phyloP scores from a whole-genome alignment of 1,139 yeast species.

The Entelexis paramagnoliae region DNA sequence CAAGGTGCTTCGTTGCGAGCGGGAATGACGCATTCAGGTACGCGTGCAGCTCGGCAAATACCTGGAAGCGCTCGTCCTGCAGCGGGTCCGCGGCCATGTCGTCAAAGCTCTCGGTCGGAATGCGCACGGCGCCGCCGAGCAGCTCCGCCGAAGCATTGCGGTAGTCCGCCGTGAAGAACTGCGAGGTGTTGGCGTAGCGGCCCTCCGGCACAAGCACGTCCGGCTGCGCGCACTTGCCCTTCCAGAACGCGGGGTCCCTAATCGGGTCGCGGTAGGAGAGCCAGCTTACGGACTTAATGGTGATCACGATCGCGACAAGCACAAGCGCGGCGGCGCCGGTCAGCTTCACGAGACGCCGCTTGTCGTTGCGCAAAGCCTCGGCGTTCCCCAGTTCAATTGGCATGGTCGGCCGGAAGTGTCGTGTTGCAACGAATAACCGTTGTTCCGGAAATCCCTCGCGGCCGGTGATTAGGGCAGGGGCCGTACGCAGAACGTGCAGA shows the following conservation, averaged over 20 bases:
- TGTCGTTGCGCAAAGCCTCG: neutral
- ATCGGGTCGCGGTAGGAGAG: neutral
- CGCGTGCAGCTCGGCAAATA: slow-evolving; percentile 44
- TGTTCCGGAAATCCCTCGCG: too few relatives aligned
- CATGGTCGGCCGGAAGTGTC: neutral
- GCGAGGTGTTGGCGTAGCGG: slow-evolving; percentile 4
- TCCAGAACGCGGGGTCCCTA: neutral
- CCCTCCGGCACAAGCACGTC: neutral
- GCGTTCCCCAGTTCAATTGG: neutral
- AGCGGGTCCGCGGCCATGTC: slow-evolving; percentile 35
- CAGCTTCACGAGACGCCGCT: neutral
- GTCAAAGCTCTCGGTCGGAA: slow-evolving; percentile 57
- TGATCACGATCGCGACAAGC: neutral
- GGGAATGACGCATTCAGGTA: slow-evolving; percentile 43
- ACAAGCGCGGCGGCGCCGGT: neutral
- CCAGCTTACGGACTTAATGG: neutral
- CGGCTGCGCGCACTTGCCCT: neutral
- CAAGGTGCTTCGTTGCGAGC: slow-evolving; percentile 43
- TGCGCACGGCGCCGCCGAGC: slow-evolving; percentile 44
- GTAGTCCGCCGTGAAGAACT: slow-evolving; percentile 26
- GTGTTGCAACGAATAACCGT: too few relatives aligned
- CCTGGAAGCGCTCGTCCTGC: slow-evolving; percentile 33
- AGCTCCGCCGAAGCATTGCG: slow-evolving; percentile 24
- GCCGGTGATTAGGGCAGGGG: too few relatives aligned
- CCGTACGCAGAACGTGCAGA: too few relatives aligned